Evolutionary conservation across 257 asterid species (phyloP).

Genomic region (Agastache rugosa): DNA sequence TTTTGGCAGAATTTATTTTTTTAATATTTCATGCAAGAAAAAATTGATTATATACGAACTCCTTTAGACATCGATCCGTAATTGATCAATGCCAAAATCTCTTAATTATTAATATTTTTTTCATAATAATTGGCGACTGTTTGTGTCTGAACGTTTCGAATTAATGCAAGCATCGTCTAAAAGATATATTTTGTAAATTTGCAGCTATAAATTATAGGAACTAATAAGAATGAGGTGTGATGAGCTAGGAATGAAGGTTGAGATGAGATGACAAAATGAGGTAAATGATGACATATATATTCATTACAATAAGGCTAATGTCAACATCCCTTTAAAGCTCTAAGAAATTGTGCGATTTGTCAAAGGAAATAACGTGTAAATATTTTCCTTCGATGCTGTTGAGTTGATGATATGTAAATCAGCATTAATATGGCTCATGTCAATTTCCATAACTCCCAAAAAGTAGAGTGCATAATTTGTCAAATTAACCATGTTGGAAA

Average conservation of each 20-base stretch:
- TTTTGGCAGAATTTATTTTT: not conserved
- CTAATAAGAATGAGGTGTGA: too few relatives aligned
- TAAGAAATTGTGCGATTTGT: not conserved
- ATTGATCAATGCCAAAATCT: too few relatives aligned
- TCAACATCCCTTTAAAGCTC: conserved; percentile 7
- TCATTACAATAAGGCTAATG: not conserved
- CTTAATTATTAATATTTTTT: too few relatives aligned
- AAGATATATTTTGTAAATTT: too few relatives aligned
- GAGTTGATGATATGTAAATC: not conserved
- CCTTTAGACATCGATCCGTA: too few relatives aligned
- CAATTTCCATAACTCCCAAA: not conserved
- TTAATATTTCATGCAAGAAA: too few relatives aligned
- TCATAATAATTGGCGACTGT: too few relatives aligned
- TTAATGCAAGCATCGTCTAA: too few relatives aligned
- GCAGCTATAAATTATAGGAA: too few relatives aligned
- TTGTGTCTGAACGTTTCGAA: too few relatives aligned
- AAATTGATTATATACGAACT: too few relatives aligned
- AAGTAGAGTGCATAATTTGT: not conserved
- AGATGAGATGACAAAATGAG: not conserved
- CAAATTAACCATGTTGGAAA: not conserved
- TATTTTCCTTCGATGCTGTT: conserved; percentile 3
- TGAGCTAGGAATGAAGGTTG: not conserved
- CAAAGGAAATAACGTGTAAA: conserved; percentile 28
- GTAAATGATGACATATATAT: not conserved
- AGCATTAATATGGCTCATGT: conserved; percentile 10